Base-by-base conservation (phyloP, 768 basidiomycete species). In the Antrodiella citrinella region DNA sequence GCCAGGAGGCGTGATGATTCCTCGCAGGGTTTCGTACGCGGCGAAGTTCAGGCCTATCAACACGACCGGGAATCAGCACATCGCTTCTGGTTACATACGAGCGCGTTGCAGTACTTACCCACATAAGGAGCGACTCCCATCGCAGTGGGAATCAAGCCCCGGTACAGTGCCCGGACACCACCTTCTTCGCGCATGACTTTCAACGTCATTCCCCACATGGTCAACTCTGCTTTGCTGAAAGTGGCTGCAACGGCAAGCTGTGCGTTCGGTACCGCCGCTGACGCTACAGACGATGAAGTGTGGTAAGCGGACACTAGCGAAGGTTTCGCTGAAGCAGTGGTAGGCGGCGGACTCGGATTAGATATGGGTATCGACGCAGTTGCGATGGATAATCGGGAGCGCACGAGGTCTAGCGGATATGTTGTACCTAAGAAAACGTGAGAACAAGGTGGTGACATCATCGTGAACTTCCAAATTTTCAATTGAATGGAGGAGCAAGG, bases 111-210 rank as follows among this genome's bases (percentile, higher is more conserved):
- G 15, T 48, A 57, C 60, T 45, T 26, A 60, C 73, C 68, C 15
- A 87, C 84, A 56, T 87, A 87, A 3, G 94, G 94, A 13, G 93
- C 93, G 38, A 96, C 91, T 2, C 94, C 91, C 48, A 87, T 72
- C 2, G 89, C 84, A 0, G 92, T 96, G 11, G 92, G 80, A 10
- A 87, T 69, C 26, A 94, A 64, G 0, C 93, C 95, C 26, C 92
- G 80, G 64, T 98, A 91, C 45, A 99, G 69, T 4, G 82, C 95
- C 45, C 81, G 76, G 11, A 95, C 64, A 1, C 94, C 94, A 24
- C 95, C 95, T 65, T 98, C 95, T 59, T 95, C 94, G 22, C 81
- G 76, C 70, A 93, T 80, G 45, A 98, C 88, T 69, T 87, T 91
- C 56, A 80, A 65, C 0, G 91, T 86, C 95, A 99, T 99, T 0